Evolutionary conservation across 2,329 filamentous ascomycete species (phyloP).

Genomic region (Sclerotiophoma versabilis): DNA sequence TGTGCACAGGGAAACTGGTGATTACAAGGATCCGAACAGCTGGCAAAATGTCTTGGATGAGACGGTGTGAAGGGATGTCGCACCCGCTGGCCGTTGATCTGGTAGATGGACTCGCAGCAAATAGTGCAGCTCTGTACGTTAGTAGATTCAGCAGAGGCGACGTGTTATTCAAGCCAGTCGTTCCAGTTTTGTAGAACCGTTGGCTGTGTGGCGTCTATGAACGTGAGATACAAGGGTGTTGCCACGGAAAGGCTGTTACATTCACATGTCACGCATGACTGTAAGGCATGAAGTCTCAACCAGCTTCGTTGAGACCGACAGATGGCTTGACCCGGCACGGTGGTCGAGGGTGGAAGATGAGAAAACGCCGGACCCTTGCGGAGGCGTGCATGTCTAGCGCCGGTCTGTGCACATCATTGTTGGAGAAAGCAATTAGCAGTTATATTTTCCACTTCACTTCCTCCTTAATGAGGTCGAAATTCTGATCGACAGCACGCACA

Average conservation of each 20-base stretch:
- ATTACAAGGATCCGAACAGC: slow-evolving; percentile 21
- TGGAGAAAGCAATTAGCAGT: background rate
- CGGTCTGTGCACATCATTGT: slow-evolving; percentile 1
- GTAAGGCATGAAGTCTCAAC: background rate
- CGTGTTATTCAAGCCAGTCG: no score
- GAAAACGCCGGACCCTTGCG: slow-evolving; percentile 1
- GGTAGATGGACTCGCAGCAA: no score
- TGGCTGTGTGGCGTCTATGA: background rate
- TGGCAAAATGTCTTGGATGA: background rate
- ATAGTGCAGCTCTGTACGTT: no score
- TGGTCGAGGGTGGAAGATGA: slow-evolving; percentile 6
- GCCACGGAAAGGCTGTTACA: background rate
- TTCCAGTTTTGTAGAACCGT: background rate
- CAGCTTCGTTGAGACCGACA: slow-evolving; percentile 7
- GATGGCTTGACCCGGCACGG: slow-evolving; percentile 6
- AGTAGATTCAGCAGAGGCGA: no score
- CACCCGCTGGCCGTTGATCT: no score
- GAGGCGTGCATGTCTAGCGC: background rate
- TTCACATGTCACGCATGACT: slow-evolving; percentile 3
- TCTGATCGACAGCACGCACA: background rate
- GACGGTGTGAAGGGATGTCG: background rate
- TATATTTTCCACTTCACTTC: background rate
- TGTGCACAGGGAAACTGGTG: slow-evolving; percentile 28
- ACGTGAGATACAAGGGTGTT: background rate
- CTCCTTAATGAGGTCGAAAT: background rate